These are phyloP conservation scores for Penicillium angulare DNA, from an alignment of 495 filamentous ascomycete species.

Conservation along the genomic window DNA sequence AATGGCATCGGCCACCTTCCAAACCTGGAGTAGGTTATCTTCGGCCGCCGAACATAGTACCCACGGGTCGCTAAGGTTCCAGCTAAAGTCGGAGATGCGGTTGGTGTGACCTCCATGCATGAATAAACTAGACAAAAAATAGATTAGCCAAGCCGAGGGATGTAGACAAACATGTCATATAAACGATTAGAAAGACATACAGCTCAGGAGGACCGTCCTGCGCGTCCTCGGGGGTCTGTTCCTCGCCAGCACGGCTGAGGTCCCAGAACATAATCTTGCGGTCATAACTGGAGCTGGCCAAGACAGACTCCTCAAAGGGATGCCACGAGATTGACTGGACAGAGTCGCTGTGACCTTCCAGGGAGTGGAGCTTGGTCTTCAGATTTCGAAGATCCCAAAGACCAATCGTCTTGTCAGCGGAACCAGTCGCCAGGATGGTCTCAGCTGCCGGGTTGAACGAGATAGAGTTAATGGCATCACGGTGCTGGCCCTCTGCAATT, in stretches of 20 bases:
- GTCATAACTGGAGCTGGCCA: constrained; percentile 90
- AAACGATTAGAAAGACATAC: constrained; percentile 49
- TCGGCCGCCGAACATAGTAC: constrained; percentile 91
- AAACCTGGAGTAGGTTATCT: constrained; percentile 94
- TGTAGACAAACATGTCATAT: background rate
- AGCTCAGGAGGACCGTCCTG: constrained; percentile 96
- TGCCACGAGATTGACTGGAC: constrained; percentile 95
- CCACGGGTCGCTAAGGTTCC: constrained; percentile 97
- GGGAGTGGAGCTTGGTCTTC: constrained; percentile 77
- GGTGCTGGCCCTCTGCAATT: constrained; percentile 66
- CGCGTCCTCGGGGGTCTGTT: constrained; percentile 92
- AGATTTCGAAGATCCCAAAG: constrained; percentile 94
- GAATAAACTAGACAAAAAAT: constrained; percentile 60
- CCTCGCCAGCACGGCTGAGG: constrained; percentile 81
- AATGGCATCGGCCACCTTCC: constrained; percentile 90
- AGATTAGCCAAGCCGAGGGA: constrained; percentile 20
- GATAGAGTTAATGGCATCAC: constrained; percentile 89
- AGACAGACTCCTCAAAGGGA: constrained; percentile 79
- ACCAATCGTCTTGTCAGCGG: constrained; percentile 90
- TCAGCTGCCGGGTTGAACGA: constrained; percentile 90
- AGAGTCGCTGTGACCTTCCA: constrained; percentile 80
- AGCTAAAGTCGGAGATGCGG: constrained; percentile 92
- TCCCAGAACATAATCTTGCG: constrained; percentile 97
- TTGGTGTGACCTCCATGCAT: constrained; percentile 99
- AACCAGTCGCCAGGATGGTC: constrained; percentile 84